phyloP scores from a whole-genome alignment of 2,329 filamentous ascomycete species.

The Orbilia ellipsospora region DNA sequence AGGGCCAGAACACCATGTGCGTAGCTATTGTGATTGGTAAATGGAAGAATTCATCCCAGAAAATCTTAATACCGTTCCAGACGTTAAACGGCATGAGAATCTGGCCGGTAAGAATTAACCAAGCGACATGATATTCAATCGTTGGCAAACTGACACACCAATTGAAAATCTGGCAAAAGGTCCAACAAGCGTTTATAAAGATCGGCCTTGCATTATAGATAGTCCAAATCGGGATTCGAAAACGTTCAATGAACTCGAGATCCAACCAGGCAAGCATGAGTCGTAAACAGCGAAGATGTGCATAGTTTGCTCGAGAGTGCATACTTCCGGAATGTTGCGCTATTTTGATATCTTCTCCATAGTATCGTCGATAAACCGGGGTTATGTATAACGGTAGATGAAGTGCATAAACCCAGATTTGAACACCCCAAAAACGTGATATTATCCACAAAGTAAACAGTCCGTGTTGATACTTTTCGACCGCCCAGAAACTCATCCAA shows the following conservation, averaged over 20 bases:
- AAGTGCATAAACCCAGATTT: background rate
- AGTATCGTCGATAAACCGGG: background rate
- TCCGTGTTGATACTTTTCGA: slow-evolving; percentile 2
- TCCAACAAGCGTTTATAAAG: too few species aligned
- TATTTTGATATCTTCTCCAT: background rate
- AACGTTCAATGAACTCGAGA: background rate
- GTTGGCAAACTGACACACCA: too few species aligned
- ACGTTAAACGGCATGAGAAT: too few species aligned
- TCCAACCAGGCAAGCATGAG: background rate
- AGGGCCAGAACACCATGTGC: too few species aligned
- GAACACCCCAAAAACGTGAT: background rate
- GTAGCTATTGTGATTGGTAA: too few species aligned
- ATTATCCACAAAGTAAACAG: background rate
- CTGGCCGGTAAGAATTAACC: too few species aligned
- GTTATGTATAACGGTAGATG: background rate
- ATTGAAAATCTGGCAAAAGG: too few species aligned
- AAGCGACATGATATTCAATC: too few species aligned
- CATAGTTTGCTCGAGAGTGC: background rate
- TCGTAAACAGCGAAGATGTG: background rate
- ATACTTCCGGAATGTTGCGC: background rate
- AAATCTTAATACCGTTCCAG: too few species aligned
- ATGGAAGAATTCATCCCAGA: too few species aligned
- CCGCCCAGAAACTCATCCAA: background rate
- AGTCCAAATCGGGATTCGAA: background rate
- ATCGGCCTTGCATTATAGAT: too few species aligned